Conservation (phyloP, 2,329 filamentous ascomycete species). For the Colletotrichum trifolii region DNA sequence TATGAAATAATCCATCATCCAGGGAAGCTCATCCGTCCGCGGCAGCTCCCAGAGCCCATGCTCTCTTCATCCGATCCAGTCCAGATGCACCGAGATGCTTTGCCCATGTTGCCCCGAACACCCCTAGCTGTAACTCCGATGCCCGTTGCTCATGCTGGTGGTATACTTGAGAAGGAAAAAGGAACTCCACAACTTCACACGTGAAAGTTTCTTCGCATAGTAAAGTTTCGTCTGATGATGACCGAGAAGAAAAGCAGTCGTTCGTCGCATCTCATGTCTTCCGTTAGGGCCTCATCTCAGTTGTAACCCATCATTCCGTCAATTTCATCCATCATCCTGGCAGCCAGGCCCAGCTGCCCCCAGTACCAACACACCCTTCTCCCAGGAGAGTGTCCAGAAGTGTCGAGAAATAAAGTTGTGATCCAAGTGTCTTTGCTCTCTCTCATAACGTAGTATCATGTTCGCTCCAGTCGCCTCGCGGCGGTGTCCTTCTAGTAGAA, state of each 20-base stretch:
- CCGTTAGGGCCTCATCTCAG: constrained; percentile 36
- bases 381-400: constrained; percentile 23
- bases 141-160: constrained; percentile 33
- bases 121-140: constrained; percentile 21
- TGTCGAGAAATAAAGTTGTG: constrained; percentile 16
- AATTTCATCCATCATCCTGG: constrained; percentile 34
- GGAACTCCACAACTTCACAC: constrained; percentile 6
- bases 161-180: constrained; percentile 14
- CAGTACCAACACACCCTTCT: constrained; percentile 7
- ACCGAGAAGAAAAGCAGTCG: constrained; percentile 4
- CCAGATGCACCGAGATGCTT: constrained; percentile 38
- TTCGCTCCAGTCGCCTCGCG: constrained; percentile 50
- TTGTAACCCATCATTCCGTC: constrained; percentile 38
- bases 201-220: background rate
- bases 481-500: constrained; percentile 41
- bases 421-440: constrained; percentile 38
- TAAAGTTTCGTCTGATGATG: constrained; percentile 13
- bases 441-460: constrained; percentile 28
- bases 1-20: constrained; percentile 26
- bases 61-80: constrained; percentile 39
- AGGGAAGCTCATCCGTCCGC: constrained; percentile 43
- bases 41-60: constrained; percentile 43
- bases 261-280: constrained; percentile 34
- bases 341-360: constrained; percentile 37
- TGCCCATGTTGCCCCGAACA: constrained; percentile 20